Percentiles rank a stretch among this genome's conserved stretches.
These are phyloP conservation scores for Backusella luteola DNA, from an alignment of 192 early-diverging fungal genomes.

Conservation along the genomic window DNA sequence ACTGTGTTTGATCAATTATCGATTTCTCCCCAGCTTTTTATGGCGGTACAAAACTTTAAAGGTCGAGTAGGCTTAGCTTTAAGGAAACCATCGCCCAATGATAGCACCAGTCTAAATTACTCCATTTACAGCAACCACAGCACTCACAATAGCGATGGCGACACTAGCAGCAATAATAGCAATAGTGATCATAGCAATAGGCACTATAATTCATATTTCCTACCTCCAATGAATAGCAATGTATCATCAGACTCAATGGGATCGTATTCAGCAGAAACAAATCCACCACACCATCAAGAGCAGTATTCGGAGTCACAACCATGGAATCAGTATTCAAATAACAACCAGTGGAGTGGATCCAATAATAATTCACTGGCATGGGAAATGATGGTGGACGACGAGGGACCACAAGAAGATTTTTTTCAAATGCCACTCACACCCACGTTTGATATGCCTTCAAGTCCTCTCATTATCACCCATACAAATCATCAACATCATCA, in stretches of 20 bases:
- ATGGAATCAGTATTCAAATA: background rate
- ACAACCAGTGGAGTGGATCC: background rate
- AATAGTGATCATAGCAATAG: background rate
- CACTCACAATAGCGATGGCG: no score
- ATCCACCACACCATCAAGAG: background rate
- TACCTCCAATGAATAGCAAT: background rate
- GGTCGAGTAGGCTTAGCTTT: background rate
- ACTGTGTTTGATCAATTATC: constrained; percentile 3
- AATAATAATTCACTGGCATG: background rate
- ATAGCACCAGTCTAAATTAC: background rate
- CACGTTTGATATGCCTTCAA: background rate
- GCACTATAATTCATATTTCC: background rate
- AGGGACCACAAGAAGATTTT: background rate
- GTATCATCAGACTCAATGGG: background rate
- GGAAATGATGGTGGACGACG: background rate
- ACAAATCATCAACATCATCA: background rate
- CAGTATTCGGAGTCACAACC: constrained; percentile 1
- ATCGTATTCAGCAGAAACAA: background rate
- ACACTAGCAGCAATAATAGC: background rate
- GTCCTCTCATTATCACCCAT: background rate
- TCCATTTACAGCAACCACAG: background rate
- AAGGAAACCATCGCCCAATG: background rate
- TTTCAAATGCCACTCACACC: constrained; percentile 10
- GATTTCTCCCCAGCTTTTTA: background rate
- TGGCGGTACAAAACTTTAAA: background rate